These are phyloP conservation scores for Neurospora crassa DNA, from an alignment of 2,329 filamentous ascomycete genomes.

Conservation along the genomic window DNA sequence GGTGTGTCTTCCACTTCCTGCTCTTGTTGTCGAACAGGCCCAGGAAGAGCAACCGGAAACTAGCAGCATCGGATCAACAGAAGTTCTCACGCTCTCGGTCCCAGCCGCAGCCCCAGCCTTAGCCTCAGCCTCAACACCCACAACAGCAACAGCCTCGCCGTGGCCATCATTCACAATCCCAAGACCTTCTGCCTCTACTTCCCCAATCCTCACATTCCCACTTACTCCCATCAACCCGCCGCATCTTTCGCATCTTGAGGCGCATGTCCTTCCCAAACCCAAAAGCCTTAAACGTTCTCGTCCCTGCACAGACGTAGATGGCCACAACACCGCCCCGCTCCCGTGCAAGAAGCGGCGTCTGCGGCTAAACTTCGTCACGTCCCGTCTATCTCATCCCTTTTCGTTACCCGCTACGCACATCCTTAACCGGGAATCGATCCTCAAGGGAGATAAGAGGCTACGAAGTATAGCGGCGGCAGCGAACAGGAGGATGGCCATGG, in stretches of 20 bases:
- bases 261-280: background rate
- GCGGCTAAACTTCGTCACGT: conserved; percentile 55
- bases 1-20: background rate
- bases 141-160: background rate
- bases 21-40: background rate
- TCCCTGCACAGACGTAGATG: conserved; percentile 48
- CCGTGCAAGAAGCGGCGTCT: conserved; percentile 59
- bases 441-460: conserved; percentile 36
- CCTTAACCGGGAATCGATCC: conserved; percentile 45
- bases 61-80: background rate
- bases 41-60: background rate
- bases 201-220: background rate
- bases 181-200: background rate
- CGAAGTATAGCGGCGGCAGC: background rate
- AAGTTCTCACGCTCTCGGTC: background rate
- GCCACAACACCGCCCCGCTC: conserved; percentile 38
- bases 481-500: background rate
- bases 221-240: background rate
- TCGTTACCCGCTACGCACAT: conserved; percentile 62
- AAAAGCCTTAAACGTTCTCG: conserved; percentile 39
- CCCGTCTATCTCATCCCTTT: conserved; percentile 58
- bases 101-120: too few species aligned
- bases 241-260: too few species aligned
- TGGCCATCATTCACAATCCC: too few species aligned
- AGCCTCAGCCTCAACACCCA: background rate